Base-by-base conservation (phyloP, 805 yeast genomes). In the Barnettozyma vustinii region DNA sequence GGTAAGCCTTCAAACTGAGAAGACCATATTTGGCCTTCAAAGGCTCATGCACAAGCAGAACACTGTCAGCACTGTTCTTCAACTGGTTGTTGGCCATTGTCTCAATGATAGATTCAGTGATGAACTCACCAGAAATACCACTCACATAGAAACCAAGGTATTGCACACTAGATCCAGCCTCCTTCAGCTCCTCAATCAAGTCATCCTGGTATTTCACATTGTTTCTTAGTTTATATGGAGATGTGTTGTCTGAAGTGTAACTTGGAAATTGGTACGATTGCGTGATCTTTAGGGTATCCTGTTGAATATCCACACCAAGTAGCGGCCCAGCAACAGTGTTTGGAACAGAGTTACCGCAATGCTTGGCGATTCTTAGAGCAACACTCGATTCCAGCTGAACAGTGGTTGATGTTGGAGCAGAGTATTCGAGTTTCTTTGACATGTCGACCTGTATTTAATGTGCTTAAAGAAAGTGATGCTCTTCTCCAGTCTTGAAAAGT, bases 61-160 rank as follows among this genome's bases (percentile, higher is more conserved):
- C 71, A 13, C 74, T 58, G 56, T 74, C 73, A 44, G 77, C 71
- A 60, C 79, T 77, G 62, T 72, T 72, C 54, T 67, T 65, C 53
- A 76, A 64, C 68, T 87, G 94, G 62, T 79, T 79, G 51, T 77
- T 78, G 42, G 81, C 78, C 69, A 88, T 74, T 37, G 81, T 75
- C 58, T 88, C 96, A 26, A 89, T 73, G 45, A 86, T 72, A 47
- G 79, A 79, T 47, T 78, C 75, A 51, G 82, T 80, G 59, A 83
- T 78, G 62, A 81, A 82, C 63, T 81, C 81, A 42, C 94, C 94
- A 37, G 85, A 76, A 45, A 73, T 70, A 26, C 89, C 75, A 40
- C 84, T 74, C 62, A 87, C 79, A 69, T 86, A 88, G 89, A 91
- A 88, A 32, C 96, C 96, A 54, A 83, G 77, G 52, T 83, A 74